Percentiles rank a stretch among this genome's conserved stretches.
phyloP scores from a whole-genome alignment of 1,284 basidiomycete genomes.

The Puccinia horiana region DNA sequence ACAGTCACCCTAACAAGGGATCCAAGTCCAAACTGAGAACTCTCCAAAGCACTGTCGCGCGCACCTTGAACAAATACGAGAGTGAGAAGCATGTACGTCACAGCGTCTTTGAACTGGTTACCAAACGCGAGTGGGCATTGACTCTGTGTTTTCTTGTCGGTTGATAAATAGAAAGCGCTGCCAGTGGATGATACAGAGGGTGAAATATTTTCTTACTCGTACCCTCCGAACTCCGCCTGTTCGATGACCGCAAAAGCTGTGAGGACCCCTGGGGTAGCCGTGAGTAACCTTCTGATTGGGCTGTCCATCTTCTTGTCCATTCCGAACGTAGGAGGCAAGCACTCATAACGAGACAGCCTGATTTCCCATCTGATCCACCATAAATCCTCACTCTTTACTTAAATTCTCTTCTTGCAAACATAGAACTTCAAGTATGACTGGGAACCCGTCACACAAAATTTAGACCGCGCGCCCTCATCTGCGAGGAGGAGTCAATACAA shows the following conservation, averaged over 20 bases:
- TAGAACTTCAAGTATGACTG: conserved; percentile 26
- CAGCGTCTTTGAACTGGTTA: background rate
- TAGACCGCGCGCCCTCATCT: background rate
- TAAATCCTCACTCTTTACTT: background rate
- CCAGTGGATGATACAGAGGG: background rate
- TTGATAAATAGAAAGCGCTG: conserved; percentile 6
- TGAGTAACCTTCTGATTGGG: background rate
- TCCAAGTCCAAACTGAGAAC: conserved; percentile 5
- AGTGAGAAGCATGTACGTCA: conserved; percentile 19
- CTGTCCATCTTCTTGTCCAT: background rate
- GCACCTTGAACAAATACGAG: conserved; percentile 28
- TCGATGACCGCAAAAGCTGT: conserved; percentile 26
- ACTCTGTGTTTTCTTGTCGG: background rate
- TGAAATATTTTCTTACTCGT: conserved; percentile 46
- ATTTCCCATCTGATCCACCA: background rate
- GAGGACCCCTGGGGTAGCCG: background rate
- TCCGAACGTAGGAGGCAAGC: background rate
- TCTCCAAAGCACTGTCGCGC: conserved; percentile 3
- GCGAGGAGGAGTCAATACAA: background rate
- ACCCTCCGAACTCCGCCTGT: conserved; percentile 34
- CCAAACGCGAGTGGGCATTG: background rate
- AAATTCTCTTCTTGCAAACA: background rate
- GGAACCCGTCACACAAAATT: background rate
- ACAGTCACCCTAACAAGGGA: background rate
- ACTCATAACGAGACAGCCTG: background rate